phyloP scores from a whole-genome alignment of 2,329 filamentous ascomycete species.

The Aureobasidium uvarum region DNA sequence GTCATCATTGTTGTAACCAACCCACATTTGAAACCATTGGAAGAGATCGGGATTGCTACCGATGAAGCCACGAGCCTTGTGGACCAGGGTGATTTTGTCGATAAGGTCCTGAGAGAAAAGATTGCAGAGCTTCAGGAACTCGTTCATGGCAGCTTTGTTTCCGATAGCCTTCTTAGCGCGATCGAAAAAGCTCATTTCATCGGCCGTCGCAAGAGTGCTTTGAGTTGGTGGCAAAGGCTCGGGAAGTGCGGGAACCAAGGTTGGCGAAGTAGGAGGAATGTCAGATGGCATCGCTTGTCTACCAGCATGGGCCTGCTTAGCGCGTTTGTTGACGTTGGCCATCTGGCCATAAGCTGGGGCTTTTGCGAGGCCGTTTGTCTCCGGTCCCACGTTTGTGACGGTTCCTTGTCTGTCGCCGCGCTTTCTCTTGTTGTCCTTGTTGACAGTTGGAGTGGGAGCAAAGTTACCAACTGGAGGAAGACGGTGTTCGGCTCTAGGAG shows the following conservation, averaged over 20 bases:
- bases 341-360: conserved; percentile 23
- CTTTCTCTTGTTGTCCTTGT: conserved; percentile 72
- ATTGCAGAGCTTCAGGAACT: conserved; percentile 96
- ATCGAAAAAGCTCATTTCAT: conserved; percentile 93
- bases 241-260: conserved; percentile 81
- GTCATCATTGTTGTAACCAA: conserved; percentile 74
- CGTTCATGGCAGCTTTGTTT: conserved; percentile 88
- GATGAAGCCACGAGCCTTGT: conserved; percentile 82
- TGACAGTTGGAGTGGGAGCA: conserved; percentile 75
- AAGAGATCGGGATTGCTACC: conserved; percentile 87
- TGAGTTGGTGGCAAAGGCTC: conserved; percentile 78
- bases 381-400: conserved; percentile 18
- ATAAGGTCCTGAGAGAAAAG: conserved; percentile 92
- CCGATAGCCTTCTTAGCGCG: conserved; percentile 93
- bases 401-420: conserved; percentile 28
- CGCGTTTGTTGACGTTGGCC: conserved; percentile 52
- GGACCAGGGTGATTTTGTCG: conserved; percentile 75
- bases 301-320: conserved; percentile 68
- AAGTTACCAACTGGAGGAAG: conserved; percentile 96
- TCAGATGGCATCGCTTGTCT: conserved; percentile 60
- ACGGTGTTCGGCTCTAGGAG: conserved; percentile 48
- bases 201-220: conserved; percentile 69
- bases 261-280: conserved; percentile 69
- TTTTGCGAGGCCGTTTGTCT: conserved; percentile 22
- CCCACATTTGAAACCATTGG: conserved; percentile 80